These are phyloP conservation scores for Lasiosphaeris hirsuta DNA, from an alignment of 495 filamentous ascomycete species.

Conservation along the genomic window DNA sequence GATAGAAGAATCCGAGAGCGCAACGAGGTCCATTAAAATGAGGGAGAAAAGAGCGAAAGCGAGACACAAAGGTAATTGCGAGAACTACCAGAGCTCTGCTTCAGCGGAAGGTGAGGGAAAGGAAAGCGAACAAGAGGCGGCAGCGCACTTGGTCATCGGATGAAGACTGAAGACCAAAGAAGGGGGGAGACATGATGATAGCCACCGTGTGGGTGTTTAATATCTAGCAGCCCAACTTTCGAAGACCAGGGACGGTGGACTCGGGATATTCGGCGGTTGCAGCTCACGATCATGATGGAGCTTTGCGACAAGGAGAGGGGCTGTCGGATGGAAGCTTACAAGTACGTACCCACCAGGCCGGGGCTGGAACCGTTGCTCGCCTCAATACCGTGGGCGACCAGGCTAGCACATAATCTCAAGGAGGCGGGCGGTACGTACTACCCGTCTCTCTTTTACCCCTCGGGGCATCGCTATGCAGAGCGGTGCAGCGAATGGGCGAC, in stretches of 20 bases:
- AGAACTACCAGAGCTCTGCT: constrained; percentile 55
- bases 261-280: constrained; percentile 7
- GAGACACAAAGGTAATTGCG: constrained; percentile 29
- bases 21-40: background rate
- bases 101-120: constrained; percentile 23
- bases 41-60: constrained; percentile 12
- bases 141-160: constrained; percentile 33
- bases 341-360: background rate
- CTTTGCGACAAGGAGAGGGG: constrained; percentile 9
- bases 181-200: constrained; percentile 10
- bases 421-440: no score
- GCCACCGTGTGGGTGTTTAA: constrained; percentile 20
- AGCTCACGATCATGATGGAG: constrained; percentile 21
- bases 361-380: no score
- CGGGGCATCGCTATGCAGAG: no score
- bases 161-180: constrained; percentile 40
- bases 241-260: constrained; percentile 18
- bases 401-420: no score
- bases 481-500: no score
- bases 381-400: no score
- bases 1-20: background rate
- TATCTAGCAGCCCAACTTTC: constrained; percentile 10
- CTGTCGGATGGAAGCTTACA: background rate
- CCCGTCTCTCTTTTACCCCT: no score
- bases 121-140: constrained; percentile 11